Conservation (phyloP, 106 monocot genomes). For the Dendrobium chrysotoxum region DNA sequence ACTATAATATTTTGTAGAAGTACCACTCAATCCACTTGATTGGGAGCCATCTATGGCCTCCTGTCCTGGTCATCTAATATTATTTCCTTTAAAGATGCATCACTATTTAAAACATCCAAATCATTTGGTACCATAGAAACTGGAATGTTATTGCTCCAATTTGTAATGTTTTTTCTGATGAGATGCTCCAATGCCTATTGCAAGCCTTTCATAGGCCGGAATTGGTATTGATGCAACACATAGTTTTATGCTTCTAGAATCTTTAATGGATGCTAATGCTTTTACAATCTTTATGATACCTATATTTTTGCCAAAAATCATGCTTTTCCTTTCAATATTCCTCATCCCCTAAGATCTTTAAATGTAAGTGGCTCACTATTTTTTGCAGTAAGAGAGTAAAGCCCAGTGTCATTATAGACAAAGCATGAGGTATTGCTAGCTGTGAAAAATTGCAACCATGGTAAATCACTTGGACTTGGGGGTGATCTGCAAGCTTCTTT, state of each 20-base stretch:
- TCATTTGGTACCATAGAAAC: conserved; percentile 6
- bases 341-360: conserved; percentile 23
- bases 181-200: conserved; percentile 1
- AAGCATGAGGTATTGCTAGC: conserved; percentile 2
- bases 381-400: no score
- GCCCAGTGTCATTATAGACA: not conserved
- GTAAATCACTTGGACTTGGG: conserved; percentile 3
- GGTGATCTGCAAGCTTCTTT: conserved; percentile 30
- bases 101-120: conserved; percentile 50
- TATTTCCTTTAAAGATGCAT: conserved; percentile 79
- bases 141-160: conserved; percentile 21
- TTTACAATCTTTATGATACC: conserved; percentile 9
- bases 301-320: not conserved
- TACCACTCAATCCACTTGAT: not conserved
- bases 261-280: not conserved
- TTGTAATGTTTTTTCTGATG: conserved; percentile 10
- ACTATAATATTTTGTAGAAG: conserved; percentile 19
- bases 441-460: conserved; percentile 5
- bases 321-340: conserved; percentile 41
- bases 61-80: conserved; percentile 60
- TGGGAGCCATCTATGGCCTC: conserved; percentile 10
- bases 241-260: not conserved
- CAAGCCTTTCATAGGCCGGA: conserved; percentile 5
- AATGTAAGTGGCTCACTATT: conserved; percentile 13
- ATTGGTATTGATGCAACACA: not conserved